Conservation (phyloP, 352 stramenopile species). For the Globisporangium abappressorium region DNA sequence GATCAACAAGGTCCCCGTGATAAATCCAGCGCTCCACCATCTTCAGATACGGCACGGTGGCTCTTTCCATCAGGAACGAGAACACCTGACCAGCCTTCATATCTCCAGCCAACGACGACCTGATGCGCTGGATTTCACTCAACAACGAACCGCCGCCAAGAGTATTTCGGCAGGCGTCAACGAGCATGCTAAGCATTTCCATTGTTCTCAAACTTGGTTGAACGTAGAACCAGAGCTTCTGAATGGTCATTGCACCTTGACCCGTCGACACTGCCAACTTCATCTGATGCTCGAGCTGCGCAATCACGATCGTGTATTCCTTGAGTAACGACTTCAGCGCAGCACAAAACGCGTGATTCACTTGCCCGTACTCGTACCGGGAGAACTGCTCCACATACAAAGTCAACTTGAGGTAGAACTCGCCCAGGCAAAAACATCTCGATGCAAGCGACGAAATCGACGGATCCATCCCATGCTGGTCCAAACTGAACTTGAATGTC, state of each 20-base stretch:
- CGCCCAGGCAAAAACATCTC: slow-evolving; percentile 65
- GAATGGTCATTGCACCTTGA: slow-evolving; percentile 64
- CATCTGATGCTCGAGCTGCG: slow-evolving; percentile 86
- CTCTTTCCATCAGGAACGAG: slow-evolving; percentile 79
- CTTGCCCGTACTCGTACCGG: slow-evolving; percentile 90
- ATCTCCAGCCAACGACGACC: slow-evolving; percentile 79
- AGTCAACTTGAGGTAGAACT: slow-evolving; percentile 75
- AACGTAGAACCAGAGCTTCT: slow-evolving; percentile 92
- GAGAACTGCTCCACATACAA: slow-evolving; percentile 82
- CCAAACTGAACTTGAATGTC: slow-evolving; percentile 59
- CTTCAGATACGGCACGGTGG: slow-evolving; percentile 85
- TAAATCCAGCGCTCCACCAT: slow-evolving; percentile 92
- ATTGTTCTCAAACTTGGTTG: slow-evolving; percentile 91
- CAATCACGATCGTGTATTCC: slow-evolving; percentile 93
- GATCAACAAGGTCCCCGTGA: slow-evolving; percentile 85
- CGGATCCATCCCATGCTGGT: slow-evolving; percentile 78
- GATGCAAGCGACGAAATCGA: slow-evolving; percentile 69
- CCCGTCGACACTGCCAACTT: slow-evolving; percentile 27
- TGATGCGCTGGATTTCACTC: slow-evolving; percentile 86
- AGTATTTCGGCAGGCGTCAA: slow-evolving; percentile 64
- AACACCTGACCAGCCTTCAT: slow-evolving; percentile 74
- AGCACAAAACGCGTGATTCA: slow-evolving; percentile 93
- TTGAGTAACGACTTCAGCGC: slow-evolving; percentile 89
- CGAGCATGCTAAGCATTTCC: slow-evolving; percentile 87
- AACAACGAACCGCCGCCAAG: slow-evolving; percentile 90